A percentile compares a stretch with the other conserved stretches of the same genome.
Evolutionary conservation across 2,329 filamentous ascomycete species (phyloP).

Genomic region (Fusarium haematococcum): DNA sequence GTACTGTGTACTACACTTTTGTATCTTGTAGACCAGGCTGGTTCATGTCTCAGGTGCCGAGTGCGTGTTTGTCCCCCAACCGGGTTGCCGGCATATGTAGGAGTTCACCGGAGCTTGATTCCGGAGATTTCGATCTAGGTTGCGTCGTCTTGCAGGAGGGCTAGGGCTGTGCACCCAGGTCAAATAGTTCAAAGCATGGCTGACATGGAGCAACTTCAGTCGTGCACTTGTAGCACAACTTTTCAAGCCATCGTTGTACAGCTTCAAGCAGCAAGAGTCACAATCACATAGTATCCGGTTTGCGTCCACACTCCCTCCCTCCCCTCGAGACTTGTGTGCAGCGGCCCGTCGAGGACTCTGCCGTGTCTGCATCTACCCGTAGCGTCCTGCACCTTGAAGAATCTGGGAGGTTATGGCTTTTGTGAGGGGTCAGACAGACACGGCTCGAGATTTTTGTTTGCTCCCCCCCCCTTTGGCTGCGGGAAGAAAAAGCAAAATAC

Average conservation of each 20-base stretch:
- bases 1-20: not conserved
- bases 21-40: not conserved
- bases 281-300: not conserved
- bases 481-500: not conserved
- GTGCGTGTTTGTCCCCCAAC: not conserved
- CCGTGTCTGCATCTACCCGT: slow-evolving; percentile 19
- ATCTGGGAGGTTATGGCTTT: not conserved
- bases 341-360: not conserved
- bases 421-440: not conserved
- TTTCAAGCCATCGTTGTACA: not conserved
- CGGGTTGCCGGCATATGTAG: not conserved
- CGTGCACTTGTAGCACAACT: not conserved
- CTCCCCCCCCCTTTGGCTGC: not conserved
- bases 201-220: not conserved
- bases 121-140: not conserved
- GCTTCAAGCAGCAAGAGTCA: not conserved
- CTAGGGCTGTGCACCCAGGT: not conserved
- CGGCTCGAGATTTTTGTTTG: not conserved
- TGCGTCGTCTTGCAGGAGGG: not conserved
- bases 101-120: not conserved
- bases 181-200: not conserved
- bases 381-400: slow-evolving; percentile 9
- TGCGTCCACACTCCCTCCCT: not conserved
- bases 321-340: not conserved
- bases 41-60: not conserved